phyloP scores from a whole-genome alignment of 2,329 filamentous ascomycete species.

The Venturiaceae sp. region DNA sequence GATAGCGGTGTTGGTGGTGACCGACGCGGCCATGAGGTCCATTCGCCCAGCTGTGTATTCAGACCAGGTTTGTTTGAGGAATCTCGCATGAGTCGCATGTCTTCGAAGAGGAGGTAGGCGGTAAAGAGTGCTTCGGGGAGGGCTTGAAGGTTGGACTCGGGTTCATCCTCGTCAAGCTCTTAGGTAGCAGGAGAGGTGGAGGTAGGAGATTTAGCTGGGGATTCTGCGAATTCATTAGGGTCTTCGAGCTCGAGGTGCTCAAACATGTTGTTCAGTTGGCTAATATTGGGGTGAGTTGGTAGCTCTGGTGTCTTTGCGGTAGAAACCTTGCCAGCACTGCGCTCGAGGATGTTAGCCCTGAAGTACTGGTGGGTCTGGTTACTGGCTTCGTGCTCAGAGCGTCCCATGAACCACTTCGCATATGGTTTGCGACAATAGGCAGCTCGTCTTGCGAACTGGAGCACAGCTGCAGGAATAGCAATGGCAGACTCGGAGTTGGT shows the following conservation, averaged over 20 bases:
- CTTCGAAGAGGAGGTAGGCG: slow-evolving; percentile 20
- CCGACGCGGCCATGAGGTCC: slow-evolving; percentile 21
- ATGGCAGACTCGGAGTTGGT: neutral
- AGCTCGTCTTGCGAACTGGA: neutral
- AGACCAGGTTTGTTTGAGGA: slow-evolving; percentile 20
- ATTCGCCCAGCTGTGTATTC: slow-evolving; percentile 20
- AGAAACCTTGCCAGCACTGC: neutral
- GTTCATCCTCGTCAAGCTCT: neutral
- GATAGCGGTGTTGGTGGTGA: slow-evolving; percentile 22
- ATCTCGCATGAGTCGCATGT: slow-evolving; percentile 19
- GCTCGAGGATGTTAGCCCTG: neutral
- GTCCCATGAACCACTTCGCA: neutral
- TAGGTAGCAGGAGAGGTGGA: neutral
- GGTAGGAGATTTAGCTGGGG: neutral
- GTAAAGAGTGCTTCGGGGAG: slow-evolving; percentile 6
- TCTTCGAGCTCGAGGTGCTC: neutral
- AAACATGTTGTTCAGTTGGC: neutral
- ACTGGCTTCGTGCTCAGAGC: neutral
- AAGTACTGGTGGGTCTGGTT: neutral
- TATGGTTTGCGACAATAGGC: neutral
- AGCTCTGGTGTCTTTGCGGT: neutral
- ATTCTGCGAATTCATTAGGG: neutral
- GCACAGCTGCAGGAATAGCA: neutral
- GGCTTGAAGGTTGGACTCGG: neutral
- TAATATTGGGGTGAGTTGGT: neutral